These are phyloP conservation scores for Aspergillus indologenus DNA, from an alignment of 495 filamentous ascomycete genomes.

Conservation along the genomic window DNA sequence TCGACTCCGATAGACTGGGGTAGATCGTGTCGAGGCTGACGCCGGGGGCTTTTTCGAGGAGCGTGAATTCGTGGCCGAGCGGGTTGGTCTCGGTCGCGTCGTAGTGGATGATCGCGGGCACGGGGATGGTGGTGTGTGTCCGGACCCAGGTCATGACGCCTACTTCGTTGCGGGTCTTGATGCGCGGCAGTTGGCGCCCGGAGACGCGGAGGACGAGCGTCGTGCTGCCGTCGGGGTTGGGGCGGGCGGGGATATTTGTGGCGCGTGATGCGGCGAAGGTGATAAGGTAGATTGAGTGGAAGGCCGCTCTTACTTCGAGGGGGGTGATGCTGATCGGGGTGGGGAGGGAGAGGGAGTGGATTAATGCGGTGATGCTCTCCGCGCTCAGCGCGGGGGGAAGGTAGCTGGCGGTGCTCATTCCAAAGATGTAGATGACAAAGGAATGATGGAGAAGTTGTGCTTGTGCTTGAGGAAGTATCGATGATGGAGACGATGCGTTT, in stretches of 20 bases:
- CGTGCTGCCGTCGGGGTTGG: slow-evolving; percentile 12
- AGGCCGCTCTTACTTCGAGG: neutral
- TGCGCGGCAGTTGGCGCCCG: slow-evolving; percentile 27
- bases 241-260: neutral
- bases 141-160: slow-evolving; percentile 31
- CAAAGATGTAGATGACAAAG: too few species aligned
- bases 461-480: too few species aligned
- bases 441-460: too few species aligned
- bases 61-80: slow-evolving; percentile 31
- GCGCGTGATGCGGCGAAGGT: neutral
- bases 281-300: slow-evolving; percentile 4
- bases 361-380: neutral
- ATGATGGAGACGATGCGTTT: too few species aligned
- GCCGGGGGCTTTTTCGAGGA: slow-evolving; percentile 25
- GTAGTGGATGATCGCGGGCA: slow-evolving; percentile 25
- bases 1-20: slow-evolving; percentile 14
- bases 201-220: slow-evolving; percentile 34
- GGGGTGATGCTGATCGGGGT: neutral
- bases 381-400: neutral
- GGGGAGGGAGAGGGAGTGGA: neutral
- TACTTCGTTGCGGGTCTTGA: slow-evolving; percentile 37
- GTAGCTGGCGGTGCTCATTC: neutral
- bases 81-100: slow-evolving; percentile 27
- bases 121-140: slow-evolving; percentile 27
- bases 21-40: slow-evolving; percentile 27